Evolutionary conservation across 1,284 basidiomycete species (phyloP).

Genomic region (Filobasidium uniguttulatum): DNA sequence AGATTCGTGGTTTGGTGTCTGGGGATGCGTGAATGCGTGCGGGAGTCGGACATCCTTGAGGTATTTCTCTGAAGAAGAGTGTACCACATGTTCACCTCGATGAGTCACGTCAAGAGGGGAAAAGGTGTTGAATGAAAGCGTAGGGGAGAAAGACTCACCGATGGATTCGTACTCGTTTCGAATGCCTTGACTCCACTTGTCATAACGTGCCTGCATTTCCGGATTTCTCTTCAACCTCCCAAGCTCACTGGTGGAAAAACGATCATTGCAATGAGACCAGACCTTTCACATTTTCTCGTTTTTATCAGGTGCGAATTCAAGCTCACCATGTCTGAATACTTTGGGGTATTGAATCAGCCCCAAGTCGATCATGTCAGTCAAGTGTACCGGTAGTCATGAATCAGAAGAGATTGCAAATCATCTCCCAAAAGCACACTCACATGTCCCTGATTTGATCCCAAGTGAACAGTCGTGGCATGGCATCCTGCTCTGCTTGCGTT

Average conservation of each 20-base stretch:
- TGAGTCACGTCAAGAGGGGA: too few relatives aligned
- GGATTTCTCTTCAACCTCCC: constrained; percentile 28
- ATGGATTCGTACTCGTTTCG: constrained; percentile 26
- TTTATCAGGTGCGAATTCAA: too few relatives aligned
- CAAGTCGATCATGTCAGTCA: background rate
- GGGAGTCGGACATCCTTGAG: constrained; percentile 28
- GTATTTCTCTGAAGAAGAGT: constrained; percentile 35
- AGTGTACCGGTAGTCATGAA: background rate
- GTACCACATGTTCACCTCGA: background rate
- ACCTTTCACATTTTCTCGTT: too few relatives aligned
- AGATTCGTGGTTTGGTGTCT: background rate
- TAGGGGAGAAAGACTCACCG: constrained; percentile 19
- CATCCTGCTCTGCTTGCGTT: constrained; percentile 31
- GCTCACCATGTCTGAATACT: constrained; percentile 77
- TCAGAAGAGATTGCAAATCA: background rate
- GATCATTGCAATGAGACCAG: background rate
- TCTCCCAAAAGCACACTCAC: background rate
- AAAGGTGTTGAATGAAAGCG: background rate
- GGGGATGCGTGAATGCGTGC: constrained; percentile 9
- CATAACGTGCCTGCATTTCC: constrained; percentile 29
- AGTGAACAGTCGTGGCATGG: constrained; percentile 30
- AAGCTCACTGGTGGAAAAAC: constrained; percentile 14
- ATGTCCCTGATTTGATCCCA: constrained; percentile 34
- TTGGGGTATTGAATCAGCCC: constrained; percentile 62
- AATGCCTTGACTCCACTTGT: constrained; percentile 26